Evolutionary conservation across 176 grass and related monocot genomes (phyloP).

Genomic region (Miscanthus lutarioriparius): DNA sequence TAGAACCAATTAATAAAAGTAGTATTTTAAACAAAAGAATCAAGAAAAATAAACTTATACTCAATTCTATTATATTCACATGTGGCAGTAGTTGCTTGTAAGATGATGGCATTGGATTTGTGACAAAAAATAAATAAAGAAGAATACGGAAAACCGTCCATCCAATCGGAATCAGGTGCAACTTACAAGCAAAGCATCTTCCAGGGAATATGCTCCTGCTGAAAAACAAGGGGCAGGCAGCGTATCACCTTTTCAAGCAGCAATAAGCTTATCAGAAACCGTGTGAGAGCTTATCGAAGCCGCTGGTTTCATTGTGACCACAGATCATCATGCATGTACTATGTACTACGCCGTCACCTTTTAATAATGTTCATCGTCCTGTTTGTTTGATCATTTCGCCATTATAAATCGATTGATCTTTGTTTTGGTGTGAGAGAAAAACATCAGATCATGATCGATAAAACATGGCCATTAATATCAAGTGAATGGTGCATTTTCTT

Average conservation of each 20-base stretch:
- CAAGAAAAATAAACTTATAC: neutral
- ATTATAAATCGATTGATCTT: too few relatives aligned
- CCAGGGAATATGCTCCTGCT: slow-evolving; percentile 23
- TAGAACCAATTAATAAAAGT: neutral
- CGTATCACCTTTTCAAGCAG: neutral
- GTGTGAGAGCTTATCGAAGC: slow-evolving; percentile 30
- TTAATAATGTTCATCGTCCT: too few relatives aligned
- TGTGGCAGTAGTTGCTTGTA: neutral
- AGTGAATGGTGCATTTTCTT: too few relatives aligned
- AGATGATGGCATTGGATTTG: neutral
- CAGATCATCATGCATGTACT: neutral
- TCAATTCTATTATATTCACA: neutral
- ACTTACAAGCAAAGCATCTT: slow-evolving; percentile 14
- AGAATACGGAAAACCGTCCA: neutral
- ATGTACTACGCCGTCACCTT: neutral
- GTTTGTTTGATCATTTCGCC: too few relatives aligned
- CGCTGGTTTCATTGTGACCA: slow-evolving; percentile 16
- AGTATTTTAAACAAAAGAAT: neutral
- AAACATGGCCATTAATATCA: too few relatives aligned
- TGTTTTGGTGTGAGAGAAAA: too few relatives aligned
- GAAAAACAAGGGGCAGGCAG: neutral
- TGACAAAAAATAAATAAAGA: neutral
- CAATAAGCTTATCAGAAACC: slow-evolving; percentile 21
- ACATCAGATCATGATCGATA: too few relatives aligned
- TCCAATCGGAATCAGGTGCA: neutral